Conservation (phyloP, 441 rosid species). For the Croton laevigatus region DNA sequence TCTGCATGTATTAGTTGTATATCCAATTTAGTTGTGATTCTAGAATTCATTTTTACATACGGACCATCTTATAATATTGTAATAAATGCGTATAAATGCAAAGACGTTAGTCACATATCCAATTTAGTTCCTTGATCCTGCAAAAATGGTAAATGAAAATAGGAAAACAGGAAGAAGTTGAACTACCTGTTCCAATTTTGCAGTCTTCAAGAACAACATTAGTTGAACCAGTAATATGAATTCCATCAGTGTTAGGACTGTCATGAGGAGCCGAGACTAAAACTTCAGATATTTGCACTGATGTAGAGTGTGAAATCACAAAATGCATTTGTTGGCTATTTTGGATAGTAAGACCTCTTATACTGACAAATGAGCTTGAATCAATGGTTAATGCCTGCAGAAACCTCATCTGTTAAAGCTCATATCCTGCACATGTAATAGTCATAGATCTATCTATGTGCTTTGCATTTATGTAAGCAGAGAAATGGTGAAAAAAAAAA, state of each 20-base stretch:
- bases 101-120: not conserved
- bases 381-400: conserved; percentile 89
- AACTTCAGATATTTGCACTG: conserved; percentile 61
- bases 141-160: not conserved
- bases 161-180: conserved; percentile 10
- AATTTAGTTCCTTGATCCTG: not conserved
- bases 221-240: conserved; percentile 83
- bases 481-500: conserved; percentile 13
- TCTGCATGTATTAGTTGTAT: too few relatives aligned
- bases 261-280: conserved; percentile 78
- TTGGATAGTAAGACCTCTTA: conserved; percentile 74
- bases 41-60: not conserved
- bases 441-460: too few relatives aligned
- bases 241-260: conserved; percentile 97
- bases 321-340: conserved; percentile 98
- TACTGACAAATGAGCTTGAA: conserved; percentile 70
- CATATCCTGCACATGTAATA: not conserved
- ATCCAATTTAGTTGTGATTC: too few relatives aligned
- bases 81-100: not conserved
- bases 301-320: conserved; percentile 58
- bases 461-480: conserved; percentile 12
- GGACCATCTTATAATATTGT: not conserved
- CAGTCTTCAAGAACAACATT: conserved; percentile 71
- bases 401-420: conserved; percentile 22
- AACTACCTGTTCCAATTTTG: conserved; percentile 93